Evolutionary conservation across 805 yeast genomes (phyloP).

Genomic region (Wickerhamomyces ciferrii): DNA sequence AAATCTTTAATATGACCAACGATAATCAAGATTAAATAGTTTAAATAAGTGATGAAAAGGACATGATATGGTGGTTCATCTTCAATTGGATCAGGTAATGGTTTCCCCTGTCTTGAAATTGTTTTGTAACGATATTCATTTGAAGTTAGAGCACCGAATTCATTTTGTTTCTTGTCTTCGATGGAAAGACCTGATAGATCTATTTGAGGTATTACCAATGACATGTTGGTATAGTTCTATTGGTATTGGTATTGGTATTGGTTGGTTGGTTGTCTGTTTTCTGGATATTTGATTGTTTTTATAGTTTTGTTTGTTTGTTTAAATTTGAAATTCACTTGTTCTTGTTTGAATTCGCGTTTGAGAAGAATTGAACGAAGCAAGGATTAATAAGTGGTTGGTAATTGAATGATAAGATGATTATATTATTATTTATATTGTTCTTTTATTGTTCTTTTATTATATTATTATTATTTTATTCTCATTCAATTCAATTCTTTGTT

Average conservation of each 20-base stretch:
- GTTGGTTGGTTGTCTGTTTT: no score
- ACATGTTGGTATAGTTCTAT: slow-evolving; percentile 10
- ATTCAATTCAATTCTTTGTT: no score
- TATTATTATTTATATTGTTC: no score
- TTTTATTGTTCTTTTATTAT: no score
- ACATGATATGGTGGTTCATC: slow-evolving; percentile 88
- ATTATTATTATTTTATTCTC: no score
- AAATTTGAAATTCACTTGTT: neutral
- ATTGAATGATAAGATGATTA: no score
- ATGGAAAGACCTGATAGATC: slow-evolving; percentile 27
- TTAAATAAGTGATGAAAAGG: slow-evolving; percentile 76
- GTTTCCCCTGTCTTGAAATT: slow-evolving; percentile 46
- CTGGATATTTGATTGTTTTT: no score
- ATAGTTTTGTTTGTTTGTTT: neutral
- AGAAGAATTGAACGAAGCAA: neutral
- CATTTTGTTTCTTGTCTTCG: slow-evolving; percentile 47
- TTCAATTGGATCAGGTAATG: slow-evolving; percentile 52
- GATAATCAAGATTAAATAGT: slow-evolving; percentile 77
- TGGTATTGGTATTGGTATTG: no score
- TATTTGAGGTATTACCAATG: slow-evolving; percentile 27
- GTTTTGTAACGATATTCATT: slow-evolving; percentile 61
- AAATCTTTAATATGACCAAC: slow-evolving; percentile 91
- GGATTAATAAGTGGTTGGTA: no score
- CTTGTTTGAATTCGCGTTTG: neutral
- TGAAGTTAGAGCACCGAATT: slow-evolving; percentile 68